Evolutionary conservation across 495 filamentous ascomycete genomes (phyloP).

Genomic region (Bacidia gigantensis): DNA sequence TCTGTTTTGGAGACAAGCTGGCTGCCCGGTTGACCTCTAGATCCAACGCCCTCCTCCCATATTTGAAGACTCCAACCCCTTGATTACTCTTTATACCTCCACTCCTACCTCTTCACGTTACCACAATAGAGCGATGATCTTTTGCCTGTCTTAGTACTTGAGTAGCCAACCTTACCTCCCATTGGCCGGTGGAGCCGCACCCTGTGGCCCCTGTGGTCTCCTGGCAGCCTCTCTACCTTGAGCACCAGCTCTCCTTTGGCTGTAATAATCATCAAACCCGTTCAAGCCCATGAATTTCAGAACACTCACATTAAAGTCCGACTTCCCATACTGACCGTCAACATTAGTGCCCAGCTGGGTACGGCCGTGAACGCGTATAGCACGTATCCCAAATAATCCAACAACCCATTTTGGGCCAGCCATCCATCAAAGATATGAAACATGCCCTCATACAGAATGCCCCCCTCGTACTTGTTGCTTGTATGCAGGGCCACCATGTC

Average conservation of each 20-base stretch:
- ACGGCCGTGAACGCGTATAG: constrained; percentile 43
- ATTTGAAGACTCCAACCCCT: too few species aligned
- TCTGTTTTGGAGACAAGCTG: too few species aligned
- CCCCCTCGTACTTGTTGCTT: constrained; percentile 43
- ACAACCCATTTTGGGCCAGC: constrained; percentile 50
- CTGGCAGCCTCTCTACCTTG: neutral
- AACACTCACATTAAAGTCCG: constrained; percentile 71
- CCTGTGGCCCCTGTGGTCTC: neutral
- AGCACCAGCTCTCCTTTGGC: neutral
- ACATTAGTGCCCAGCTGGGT: constrained; percentile 65
- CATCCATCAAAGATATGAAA: constrained; percentile 72
- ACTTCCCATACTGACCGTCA: constrained; percentile 67
- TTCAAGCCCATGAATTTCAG: too few species aligned
- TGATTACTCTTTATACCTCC: neutral
- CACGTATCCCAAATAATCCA: constrained; percentile 54
- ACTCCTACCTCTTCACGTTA: neutral
- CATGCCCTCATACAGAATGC: constrained; percentile 48
- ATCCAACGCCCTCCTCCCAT: too few species aligned
- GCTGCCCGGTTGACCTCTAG: too few species aligned
- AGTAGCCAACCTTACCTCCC: neutral
- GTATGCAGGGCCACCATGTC: constrained; percentile 49
- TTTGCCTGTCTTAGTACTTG: too few species aligned
- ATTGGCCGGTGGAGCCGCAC: neutral
- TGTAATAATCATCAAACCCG: neutral
- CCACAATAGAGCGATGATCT: too few species aligned